phyloP scores from a whole-genome alignment of 2,329 filamentous ascomycete genomes.

The Exophiala lecanii-corni region DNA sequence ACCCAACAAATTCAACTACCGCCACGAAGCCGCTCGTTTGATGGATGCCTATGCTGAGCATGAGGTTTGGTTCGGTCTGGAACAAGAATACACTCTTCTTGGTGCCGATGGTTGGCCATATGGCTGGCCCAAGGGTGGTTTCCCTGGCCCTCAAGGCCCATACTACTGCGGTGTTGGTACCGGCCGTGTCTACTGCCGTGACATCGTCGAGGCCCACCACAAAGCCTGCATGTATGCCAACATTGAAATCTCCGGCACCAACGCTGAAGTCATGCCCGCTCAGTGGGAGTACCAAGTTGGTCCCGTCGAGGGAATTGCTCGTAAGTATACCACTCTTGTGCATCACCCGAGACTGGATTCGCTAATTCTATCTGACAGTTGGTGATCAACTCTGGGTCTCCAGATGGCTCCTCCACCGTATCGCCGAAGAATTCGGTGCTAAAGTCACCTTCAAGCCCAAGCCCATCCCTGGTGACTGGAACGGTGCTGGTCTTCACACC shows the following conservation, averaged over 20 bases:
- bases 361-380: slow-evolving; percentile 56
- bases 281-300: slow-evolving; percentile 99
- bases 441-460: slow-evolving; percentile 95
- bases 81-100: slow-evolving; percentile 95
- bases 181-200: slow-evolving; percentile 95
- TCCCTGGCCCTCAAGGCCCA: slow-evolving; percentile 85
- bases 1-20: slow-evolving; percentile 98
- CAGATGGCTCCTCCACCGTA: slow-evolving; percentile 81
- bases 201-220: slow-evolving; percentile 95
- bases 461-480: slow-evolving; percentile 94
- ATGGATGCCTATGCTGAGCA: slow-evolving; percentile 82
- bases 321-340: slow-evolving; percentile 46
- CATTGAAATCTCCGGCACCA: slow-evolving; percentile 94
- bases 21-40: slow-evolving; percentile 81
- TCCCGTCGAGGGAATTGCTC: slow-evolving; percentile 78
- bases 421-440: slow-evolving; percentile 93
- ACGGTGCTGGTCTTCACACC: slow-evolving; percentile 87
- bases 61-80: slow-evolving; percentile 94
- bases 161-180: slow-evolving; percentile 98
- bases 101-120: slow-evolving; percentile 82
- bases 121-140: slow-evolving; percentile 84
- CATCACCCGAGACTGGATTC: slow-evolving; percentile 1
- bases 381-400: slow-evolving; percentile 96
- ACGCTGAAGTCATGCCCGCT: slow-evolving; percentile 96
- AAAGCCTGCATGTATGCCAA: slow-evolving; percentile 83